Evolutionary conservation across 2,329 filamentous ascomycete genomes (phyloP).

Genomic region (Diaporthe sp.): DNA sequence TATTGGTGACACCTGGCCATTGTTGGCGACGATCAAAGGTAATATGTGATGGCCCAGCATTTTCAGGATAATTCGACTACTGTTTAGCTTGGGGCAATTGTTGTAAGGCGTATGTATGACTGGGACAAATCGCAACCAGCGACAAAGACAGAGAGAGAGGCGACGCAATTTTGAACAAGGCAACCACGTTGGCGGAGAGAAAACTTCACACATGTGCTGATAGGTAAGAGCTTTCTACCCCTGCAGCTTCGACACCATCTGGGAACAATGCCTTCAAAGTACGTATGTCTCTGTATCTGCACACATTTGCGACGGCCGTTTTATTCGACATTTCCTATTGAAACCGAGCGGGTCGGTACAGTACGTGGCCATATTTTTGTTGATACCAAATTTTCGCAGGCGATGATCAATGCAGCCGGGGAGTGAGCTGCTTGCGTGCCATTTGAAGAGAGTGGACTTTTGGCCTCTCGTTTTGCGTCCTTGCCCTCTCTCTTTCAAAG

Average conservation of each 20-base stretch:
- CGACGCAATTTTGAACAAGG: no score
- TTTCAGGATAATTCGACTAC: background rate
- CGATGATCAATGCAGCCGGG: background rate
- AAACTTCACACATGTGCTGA: background rate
- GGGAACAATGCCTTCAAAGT: background rate
- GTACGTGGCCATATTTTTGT: background rate
- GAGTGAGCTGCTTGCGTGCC: background rate
- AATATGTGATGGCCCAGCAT: background rate
- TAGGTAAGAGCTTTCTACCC: background rate
- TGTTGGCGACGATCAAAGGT: slow-evolving; percentile 1
- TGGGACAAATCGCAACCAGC: background rate
- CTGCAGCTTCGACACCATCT: no score
- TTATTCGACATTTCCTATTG: background rate
- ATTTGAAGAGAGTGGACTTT: background rate
- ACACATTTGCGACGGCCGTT: background rate
- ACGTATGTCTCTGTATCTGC: background rate
- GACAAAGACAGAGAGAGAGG: background rate
- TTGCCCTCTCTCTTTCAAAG: background rate
- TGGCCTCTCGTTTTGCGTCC: background rate
- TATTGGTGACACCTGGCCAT: slow-evolving; percentile 16
- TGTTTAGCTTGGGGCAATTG: no score
- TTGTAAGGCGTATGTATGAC: no score
- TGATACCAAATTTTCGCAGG: background rate
- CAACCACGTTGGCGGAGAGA: background rate
- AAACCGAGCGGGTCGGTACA: background rate